Percentiles rank a stretch among this genome's conserved stretches.
phyloP scores from a whole-genome alignment of 2,329 filamentous ascomycete genomes.

The Trichoderma brevicompactum region DNA sequence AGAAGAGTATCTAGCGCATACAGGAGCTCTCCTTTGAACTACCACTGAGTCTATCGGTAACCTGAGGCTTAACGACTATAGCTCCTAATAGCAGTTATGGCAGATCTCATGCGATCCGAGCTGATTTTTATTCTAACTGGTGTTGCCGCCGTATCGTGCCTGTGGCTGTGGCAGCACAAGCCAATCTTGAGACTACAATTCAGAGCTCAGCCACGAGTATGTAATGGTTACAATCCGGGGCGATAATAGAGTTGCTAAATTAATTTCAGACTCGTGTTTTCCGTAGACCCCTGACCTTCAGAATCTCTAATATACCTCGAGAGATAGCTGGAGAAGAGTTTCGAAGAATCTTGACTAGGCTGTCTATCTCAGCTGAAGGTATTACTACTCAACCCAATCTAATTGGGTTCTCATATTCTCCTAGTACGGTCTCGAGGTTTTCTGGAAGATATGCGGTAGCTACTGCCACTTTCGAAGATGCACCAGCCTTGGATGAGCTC shows the following conservation, averaged over 20 bases:
- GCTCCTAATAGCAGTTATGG: neutral
- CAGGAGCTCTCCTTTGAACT: no score
- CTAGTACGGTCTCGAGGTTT: neutral
- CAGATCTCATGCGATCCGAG: neutral
- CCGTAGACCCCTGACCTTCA: neutral
- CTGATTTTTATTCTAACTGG: neutral
- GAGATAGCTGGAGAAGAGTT: neutral
- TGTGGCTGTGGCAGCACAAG: neutral
- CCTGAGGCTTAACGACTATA: neutral
- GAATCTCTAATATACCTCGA: slow-evolving; percentile 14
- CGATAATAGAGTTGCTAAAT: no score
- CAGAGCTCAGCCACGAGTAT: no score
- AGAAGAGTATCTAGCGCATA: no score
- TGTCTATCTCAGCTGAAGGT: neutral
- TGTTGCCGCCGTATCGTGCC: neutral
- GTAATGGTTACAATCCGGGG: no score
- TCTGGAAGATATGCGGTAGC: slow-evolving; percentile 7
- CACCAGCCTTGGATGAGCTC: no score
- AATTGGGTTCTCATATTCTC: slow-evolving; percentile 8
- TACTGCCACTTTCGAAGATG: slow-evolving; percentile 2
- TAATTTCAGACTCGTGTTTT: neutral
- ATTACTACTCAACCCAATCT: neutral
- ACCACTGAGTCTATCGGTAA: no score
- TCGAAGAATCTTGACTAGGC: neutral
- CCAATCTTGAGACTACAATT: no score